Conservation (phyloP, 2,329 filamentous ascomycete species). For the Bipolaris victoriae region DNA sequence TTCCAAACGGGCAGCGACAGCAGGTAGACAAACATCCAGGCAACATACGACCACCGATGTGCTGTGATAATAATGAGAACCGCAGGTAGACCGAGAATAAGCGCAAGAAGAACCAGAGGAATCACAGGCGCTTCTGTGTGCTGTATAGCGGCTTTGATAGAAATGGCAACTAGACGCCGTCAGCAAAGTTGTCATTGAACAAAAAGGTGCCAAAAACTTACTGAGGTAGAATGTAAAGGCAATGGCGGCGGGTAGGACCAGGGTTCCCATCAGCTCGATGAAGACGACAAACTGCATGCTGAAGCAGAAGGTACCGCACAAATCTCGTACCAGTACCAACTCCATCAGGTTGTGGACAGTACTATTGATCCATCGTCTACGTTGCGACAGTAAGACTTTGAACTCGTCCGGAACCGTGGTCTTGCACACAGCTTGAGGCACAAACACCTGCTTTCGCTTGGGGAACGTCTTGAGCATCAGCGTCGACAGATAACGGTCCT, state of each 20-base stretch:
- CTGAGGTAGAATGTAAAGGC: conserved; percentile 95
- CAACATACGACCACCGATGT: conserved; percentile 87
- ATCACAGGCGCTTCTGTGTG: conserved; percentile 75
- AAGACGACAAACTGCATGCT: conserved; percentile 99
- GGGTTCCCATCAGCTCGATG: conserved; percentile 90
- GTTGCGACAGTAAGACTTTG: conserved; percentile 88
- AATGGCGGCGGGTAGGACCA: conserved; percentile 94
- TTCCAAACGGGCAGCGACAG: conserved; percentile 96
- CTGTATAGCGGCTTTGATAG: conserved; percentile 70
- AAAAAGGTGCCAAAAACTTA: conserved; percentile 58
- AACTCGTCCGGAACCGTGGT: conserved; percentile 95
- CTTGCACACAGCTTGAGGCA: conserved; percentile 98
- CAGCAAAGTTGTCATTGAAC: conserved; percentile 24
- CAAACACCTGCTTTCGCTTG: conserved; percentile 98
- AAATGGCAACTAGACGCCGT: conserved; percentile 72
- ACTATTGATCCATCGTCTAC: conserved; percentile 98
- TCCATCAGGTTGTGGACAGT: conserved; percentile 99
- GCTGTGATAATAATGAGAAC: conserved; percentile 92
- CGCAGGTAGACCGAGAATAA: conserved; percentile 93
- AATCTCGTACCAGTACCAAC: conserved; percentile 89
- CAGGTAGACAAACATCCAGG: conserved; percentile 98
- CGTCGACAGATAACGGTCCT: conserved; percentile 94
- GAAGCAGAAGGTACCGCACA: conserved; percentile 99
- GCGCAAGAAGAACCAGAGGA: conserved; percentile 82
- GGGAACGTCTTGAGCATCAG: conserved; percentile 99